Base-by-base conservation (phyloP, 2,329 filamentous ascomycete species). In the Elsinoe australis region DNA sequence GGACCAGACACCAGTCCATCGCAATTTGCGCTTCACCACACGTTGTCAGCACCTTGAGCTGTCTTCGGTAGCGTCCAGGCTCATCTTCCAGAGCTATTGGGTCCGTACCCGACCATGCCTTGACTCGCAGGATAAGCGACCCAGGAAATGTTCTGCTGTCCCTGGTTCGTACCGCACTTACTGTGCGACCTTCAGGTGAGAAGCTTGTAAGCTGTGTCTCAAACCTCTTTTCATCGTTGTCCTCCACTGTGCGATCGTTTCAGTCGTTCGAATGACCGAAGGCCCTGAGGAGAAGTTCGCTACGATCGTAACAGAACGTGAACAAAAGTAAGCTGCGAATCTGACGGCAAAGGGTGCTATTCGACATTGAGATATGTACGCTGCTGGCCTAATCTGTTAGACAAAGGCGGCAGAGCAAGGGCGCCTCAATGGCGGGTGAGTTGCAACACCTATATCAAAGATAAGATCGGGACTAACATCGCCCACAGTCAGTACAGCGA, bases 1-100 rank as follows among this genome's bases (percentile, higher is more conserved):
- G 39, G 39, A 44, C 39, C 39, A 44, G 39, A 44, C 39, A 44
- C 39, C 39, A 44, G 26, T 31, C 14, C 39, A 44, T 44, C 39
- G 39, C 39, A 44, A 44, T 44, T 44, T 32, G 39, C 39, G 24
- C 32, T 9, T 10, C 28, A 32, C 39, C 39, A 32, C 12, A 3
- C 24, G 21, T 10, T 17, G 24, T 24, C 15, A 21, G 21, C n/a
- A 17, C 28, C 24, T 28, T 44, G n/a, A 32, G 24, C 39, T 32
- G 24, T 32, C 39, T 44, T 32, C 24, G 26, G 39, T 12, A 7
- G 24, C 28, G 39, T 44, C 39, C 7, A 32, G 39, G 31, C 39
- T 24, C 38, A 31, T 21, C 17, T 18, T 42, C 21, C 18, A 42
- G 38, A 15, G 24, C 28, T 22, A 15, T n/a, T 39, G 35, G 35